Conservation (phyloP, 495 filamentous ascomycete species). For the Letharia columbiana region DNA sequence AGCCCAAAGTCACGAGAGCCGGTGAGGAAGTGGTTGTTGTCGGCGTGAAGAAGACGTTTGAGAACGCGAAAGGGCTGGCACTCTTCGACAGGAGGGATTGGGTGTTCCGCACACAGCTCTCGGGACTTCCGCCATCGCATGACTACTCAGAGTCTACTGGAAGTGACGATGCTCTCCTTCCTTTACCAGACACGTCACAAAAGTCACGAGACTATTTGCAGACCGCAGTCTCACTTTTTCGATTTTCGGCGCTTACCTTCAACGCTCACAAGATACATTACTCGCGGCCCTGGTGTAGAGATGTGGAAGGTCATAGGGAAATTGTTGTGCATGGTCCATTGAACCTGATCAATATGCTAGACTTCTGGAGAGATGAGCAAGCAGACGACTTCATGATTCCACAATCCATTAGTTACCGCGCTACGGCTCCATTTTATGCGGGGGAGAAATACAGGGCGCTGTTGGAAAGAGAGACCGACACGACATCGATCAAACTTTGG, state of each 20-base stretch:
- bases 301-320: slow-evolving; percentile 51
- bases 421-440: slow-evolving; percentile 52
- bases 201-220: slow-evolving; percentile 42
- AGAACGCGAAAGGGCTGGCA: slow-evolving; percentile 42
- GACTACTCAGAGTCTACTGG: not conserved
- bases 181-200: slow-evolving; percentile 22
- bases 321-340: slow-evolving; percentile 57
- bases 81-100: slow-evolving; percentile 52
- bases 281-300: slow-evolving; percentile 47
- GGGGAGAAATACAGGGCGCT: slow-evolving; percentile 38
- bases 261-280: slow-evolving; percentile 70
- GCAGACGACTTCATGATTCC: slow-evolving; percentile 31
- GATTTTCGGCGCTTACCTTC: slow-evolving; percentile 65
- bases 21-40: slow-evolving; percentile 60
- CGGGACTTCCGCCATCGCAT: slow-evolving; percentile 25
- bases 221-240: slow-evolving; percentile 53
- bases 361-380: slow-evolving; percentile 51
- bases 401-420: slow-evolving; percentile 48
- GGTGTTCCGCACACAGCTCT: slow-evolving; percentile 49
- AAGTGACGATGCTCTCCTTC: not conserved
- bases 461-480: not conserved
- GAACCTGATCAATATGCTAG: slow-evolving; percentile 54
- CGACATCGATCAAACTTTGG: slow-evolving; percentile 10
- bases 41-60: slow-evolving; percentile 52
- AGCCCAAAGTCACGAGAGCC: slow-evolving; percentile 43